Evolutionary conservation across 1,284 basidiomycete species (phyloP).

Genomic region (Puccinia hordei): DNA sequence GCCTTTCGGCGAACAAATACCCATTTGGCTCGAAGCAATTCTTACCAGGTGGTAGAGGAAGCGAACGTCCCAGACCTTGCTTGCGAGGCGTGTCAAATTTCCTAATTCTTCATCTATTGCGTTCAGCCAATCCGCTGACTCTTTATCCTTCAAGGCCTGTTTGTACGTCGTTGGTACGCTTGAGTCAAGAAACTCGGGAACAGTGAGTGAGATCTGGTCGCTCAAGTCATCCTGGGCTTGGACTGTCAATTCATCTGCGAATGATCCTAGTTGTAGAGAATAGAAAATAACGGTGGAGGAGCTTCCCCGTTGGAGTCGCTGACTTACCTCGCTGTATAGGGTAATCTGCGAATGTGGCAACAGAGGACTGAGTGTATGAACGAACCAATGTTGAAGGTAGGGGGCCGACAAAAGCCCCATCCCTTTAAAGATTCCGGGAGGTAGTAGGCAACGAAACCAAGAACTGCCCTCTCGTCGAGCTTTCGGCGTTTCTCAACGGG

Average conservation of each 20-base stretch:
- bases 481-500: not conserved
- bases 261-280: too few relatives aligned
- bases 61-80: not conserved
- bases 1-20: not conserved
- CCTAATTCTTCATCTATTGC: not conserved
- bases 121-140: not conserved
- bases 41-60: not conserved
- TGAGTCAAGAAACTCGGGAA: too few relatives aligned
- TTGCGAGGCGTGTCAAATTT: not conserved
- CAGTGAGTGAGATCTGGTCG: too few relatives aligned
- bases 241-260: not conserved
- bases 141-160: not conserved
- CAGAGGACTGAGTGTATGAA: too few relatives aligned
- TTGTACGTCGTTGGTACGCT: too few relatives aligned
- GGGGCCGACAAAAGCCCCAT: slow-evolving; percentile 1
- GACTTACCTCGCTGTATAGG: too few relatives aligned
- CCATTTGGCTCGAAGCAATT: not conserved
- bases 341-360: too few relatives aligned
- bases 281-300: not conserved
- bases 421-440: not conserved
- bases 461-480: too few relatives aligned
- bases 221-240: not conserved
- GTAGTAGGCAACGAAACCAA: not conserved
- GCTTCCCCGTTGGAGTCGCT: too few relatives aligned
- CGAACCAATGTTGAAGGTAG: too few relatives aligned